Conservation (phyloP, 352 stramenopile species). For the Phytophthora europaea region DNA sequence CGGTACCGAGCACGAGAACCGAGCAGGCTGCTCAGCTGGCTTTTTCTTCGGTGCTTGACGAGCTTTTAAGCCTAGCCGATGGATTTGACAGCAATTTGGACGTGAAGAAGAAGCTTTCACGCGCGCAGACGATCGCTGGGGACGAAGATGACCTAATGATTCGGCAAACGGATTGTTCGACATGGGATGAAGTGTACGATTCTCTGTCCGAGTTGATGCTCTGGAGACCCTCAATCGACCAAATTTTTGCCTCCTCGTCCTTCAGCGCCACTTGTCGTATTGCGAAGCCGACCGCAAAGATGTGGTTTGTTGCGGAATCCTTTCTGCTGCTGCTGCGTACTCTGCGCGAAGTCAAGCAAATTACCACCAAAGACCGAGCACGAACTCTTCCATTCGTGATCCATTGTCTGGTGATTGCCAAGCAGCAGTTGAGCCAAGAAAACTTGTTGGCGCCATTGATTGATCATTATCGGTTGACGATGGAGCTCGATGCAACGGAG, state of each 20-base stretch:
- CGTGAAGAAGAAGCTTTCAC: slow-evolving; percentile 15
- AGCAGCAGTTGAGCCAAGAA: slow-evolving; percentile 13
- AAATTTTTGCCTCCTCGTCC: slow-evolving; percentile 22
- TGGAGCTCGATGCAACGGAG: slow-evolving; percentile 17
- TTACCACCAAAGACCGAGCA: slow-evolving; percentile 40
- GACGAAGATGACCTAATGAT: slow-evolving; percentile 7
- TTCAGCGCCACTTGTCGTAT: neutral
- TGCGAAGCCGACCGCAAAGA: slow-evolving; percentile 16
- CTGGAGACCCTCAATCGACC: slow-evolving; percentile 33
- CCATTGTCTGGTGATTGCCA: slow-evolving; percentile 9
- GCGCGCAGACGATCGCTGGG: slow-evolving; percentile 3
- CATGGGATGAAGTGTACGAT: slow-evolving; percentile 38
- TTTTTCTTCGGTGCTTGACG: slow-evolving; percentile 3
- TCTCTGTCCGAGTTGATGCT: slow-evolving; percentile 31
- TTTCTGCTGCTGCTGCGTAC: slow-evolving; percentile 51
- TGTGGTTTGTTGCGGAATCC: slow-evolving; percentile 54
- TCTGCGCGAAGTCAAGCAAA: slow-evolving; percentile 50
- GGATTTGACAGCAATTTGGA: slow-evolving; percentile 12
- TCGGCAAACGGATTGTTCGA: slow-evolving; percentile 7
- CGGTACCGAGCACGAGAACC: neutral
- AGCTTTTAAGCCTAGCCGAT: slow-evolving; percentile 6
- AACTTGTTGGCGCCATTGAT: slow-evolving; percentile 4
- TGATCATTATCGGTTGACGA: slow-evolving; percentile 14
- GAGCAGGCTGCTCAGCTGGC: slow-evolving; percentile 1
- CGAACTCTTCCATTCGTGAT: slow-evolving; percentile 18